A percentile compares a stretch with the other conserved stretches of the same genome.
These are phyloP conservation scores for Sphagnurus paluster DNA, from an alignment of 1,284 basidiomycete species.

Conservation along the genomic window DNA sequence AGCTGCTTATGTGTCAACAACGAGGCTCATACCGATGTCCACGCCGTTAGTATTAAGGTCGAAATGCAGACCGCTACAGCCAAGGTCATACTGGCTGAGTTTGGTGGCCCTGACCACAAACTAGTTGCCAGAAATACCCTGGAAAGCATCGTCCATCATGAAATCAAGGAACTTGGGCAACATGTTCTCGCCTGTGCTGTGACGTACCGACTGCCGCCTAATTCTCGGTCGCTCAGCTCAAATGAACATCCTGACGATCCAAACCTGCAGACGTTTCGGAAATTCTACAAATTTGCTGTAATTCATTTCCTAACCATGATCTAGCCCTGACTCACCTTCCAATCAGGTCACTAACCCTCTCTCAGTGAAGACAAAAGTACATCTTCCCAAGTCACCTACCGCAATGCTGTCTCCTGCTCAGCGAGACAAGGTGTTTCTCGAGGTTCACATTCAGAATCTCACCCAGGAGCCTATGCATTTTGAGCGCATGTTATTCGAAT, in stretches of 20 bases:
- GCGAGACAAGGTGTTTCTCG: conserved; percentile 81
- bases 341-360: conserved; percentile 81
- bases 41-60: conserved; percentile 58
- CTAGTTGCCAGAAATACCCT: conserved; percentile 57
- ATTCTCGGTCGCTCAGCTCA: conserved; percentile 45
- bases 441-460: conserved; percentile 86
- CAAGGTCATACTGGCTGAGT: conserved; percentile 62
- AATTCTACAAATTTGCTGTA: conserved; percentile 89
- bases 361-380: conserved; percentile 89
- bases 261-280: conserved; percentile 69
- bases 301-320: conserved; percentile 29
- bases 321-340: conserved; percentile 5
- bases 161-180: conserved; percentile 83
- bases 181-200: conserved; percentile 80
- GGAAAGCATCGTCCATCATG: conserved; percentile 69
- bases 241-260: conserved; percentile 56
- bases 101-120: conserved; percentile 50
- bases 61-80: conserved; percentile 78
- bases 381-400: conserved; percentile 69
- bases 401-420: conserved; percentile 60
- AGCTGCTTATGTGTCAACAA: conserved; percentile 80
- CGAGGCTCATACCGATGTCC: conserved; percentile 60
- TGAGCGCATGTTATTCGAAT: conserved; percentile 72
- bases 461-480: conserved; percentile 78
- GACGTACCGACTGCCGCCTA: conserved; percentile 64